These are phyloP conservation scores for Blastocystis hominis DNA, from an alignment of 352 stramenopile genomes.

Conservation along the genomic window DNA sequence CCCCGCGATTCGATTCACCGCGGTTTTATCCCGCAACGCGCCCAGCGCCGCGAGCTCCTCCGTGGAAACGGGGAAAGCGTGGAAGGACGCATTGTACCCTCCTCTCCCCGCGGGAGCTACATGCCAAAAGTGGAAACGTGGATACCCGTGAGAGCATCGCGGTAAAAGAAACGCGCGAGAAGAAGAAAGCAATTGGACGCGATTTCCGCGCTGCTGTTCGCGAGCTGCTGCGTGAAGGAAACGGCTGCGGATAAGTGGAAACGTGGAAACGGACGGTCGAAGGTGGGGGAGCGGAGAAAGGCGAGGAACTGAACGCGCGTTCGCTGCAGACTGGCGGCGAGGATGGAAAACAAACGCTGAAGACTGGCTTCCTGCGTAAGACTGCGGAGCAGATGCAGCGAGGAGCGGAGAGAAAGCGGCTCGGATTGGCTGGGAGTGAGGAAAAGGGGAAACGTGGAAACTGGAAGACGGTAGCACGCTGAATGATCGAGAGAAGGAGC, in stretches of 20 bases:
- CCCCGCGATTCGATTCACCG: not conserved
- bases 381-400: not conserved
- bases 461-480: conserved; percentile 3
- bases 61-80: not conserved
- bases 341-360: not conserved
- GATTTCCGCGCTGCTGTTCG: not conserved
- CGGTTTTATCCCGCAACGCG: not conserved
- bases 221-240: not conserved
- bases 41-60: not conserved
- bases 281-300: no score
- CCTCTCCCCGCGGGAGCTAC: not conserved
- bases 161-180: not conserved
- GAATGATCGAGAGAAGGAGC: conserved; percentile 33
- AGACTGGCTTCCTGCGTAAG: not conserved
- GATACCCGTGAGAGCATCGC: not conserved
- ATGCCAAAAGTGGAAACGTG: not conserved
- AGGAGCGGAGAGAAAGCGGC: not conserved
- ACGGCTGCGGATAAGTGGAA: not conserved
- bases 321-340: not conserved
- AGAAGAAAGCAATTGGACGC: not conserved
- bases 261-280: not conserved
- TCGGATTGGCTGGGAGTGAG: not conserved
- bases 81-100: conserved; percentile 26
- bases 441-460: not conserved
- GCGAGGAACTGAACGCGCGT: not conserved